Evolutionary conservation across 129 eudicot species (phyloP).

Genomic region (Tagetes patula): DNA sequence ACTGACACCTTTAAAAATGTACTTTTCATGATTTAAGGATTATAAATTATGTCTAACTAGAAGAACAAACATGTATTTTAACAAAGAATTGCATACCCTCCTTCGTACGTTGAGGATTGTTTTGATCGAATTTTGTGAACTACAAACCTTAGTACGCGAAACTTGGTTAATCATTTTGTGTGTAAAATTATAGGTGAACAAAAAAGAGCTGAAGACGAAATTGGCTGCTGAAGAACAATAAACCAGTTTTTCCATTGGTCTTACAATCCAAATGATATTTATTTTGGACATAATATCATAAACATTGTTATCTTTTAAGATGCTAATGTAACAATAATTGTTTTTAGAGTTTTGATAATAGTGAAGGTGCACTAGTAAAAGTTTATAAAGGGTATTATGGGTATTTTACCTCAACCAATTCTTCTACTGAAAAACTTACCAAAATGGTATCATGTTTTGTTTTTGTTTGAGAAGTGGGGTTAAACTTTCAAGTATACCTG

Average conservation of each 20-base stretch:
- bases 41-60: too few species aligned
- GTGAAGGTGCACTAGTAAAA: too few species aligned
- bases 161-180: not conserved
- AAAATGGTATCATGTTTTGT: too few species aligned
- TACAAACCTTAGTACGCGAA: not conserved
- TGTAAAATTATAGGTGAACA: slow-evolving; percentile 72
- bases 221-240: slow-evolving; percentile 59
- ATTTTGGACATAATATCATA: not conserved
- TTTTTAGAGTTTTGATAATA: not conserved
- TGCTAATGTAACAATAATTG: not conserved
- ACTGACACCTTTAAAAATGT: too few species aligned
- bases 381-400: too few species aligned
- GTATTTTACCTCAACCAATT: too few species aligned
- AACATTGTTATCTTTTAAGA: not conserved
- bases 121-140: not conserved
- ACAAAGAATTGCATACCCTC: too few species aligned
- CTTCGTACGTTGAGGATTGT: not conserved
- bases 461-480: too few species aligned
- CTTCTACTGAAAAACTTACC: too few species aligned
- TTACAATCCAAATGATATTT: slow-evolving; percentile 8
- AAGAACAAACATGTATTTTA: too few species aligned
- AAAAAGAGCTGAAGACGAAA: slow-evolving; percentile 79
- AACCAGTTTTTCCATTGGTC: slow-evolving; percentile 1
- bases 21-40: too few species aligned
- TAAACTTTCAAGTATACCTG: too few species aligned